Base-by-base conservation (phyloP, 768 basidiomycete genomes). In the Leccinum disarticulatum region DNA sequence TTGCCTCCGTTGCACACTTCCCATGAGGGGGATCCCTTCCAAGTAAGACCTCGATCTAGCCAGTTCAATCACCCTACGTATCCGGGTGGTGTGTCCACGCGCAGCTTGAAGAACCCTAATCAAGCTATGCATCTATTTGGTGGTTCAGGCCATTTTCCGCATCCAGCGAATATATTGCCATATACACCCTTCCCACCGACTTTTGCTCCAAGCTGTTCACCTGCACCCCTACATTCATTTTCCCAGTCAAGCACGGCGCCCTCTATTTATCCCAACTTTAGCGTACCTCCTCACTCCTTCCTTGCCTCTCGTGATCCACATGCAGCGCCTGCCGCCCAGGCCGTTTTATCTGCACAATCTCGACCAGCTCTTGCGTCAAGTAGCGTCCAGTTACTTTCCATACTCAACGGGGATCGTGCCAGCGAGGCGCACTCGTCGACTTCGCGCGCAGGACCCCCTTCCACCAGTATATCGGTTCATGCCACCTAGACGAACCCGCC, bases 31-130 rank as follows among this genome's bases (percentile, higher is more conserved):
- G 66, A 76, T 61, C 71, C 75, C n/a, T 77, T 78, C 53, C 80
- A 82, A 69, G 71, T 77, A 22, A 76, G 84, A 56, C 74, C 84
- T 35, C 75, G 73, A 55, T 83, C 82, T 10, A 81, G 80, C 60
- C 80, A 82, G 56, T 70, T 78, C 25, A 72, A 73, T 52, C 79
- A 77, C 57, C 75, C 74, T 17, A 50, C 56, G 7, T 60, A 65
- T 61, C 17, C 43, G 7, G 54, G 65, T 36, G 35, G 67, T 54
- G 15, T 64, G 15, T 36, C 62, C 51, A 31, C 41, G 5, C 61
- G 58, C 54, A 25, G 55, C 43, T 8, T 56, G 55, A 55, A 49
- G 49, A 66, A 64, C 43, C 66, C 60, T 52, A 68, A 47, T 22
- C 69, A 67, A 52, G 47, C 54, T 22, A 50, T 59, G 1, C 50